Conservation (phyloP, 495 filamentous ascomycete species). For the Bacidia gigantensis region DNA sequence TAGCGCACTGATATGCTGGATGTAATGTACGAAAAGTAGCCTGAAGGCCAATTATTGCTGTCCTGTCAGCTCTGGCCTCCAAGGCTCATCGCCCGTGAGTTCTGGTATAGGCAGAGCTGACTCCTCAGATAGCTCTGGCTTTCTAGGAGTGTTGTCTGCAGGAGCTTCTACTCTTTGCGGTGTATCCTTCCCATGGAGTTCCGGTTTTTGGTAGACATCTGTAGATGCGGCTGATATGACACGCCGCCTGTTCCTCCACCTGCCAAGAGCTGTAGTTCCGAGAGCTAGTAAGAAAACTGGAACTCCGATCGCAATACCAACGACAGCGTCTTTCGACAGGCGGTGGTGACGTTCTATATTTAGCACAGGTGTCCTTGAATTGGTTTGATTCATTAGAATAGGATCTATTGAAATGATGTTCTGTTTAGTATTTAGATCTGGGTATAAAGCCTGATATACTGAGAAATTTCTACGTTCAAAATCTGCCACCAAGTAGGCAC, state of each 20-base stretch:
- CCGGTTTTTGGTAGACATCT: not conserved
- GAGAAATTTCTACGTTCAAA: conserved; percentile 2
- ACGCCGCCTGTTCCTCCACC: not conserved
- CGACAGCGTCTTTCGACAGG: not conserved
- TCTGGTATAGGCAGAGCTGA: not conserved
- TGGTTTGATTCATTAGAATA: not conserved
- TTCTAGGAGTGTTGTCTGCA: not conserved
- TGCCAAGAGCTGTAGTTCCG: not conserved
- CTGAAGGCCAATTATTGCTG: too few species aligned
- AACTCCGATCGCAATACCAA: not conserved
- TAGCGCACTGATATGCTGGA: too few species aligned
- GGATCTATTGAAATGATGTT: not conserved
- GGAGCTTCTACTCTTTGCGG: too few species aligned
- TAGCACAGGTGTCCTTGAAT: not conserved
- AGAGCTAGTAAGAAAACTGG: not conserved
- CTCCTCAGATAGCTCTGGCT: not conserved
- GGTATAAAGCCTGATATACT: conserved; percentile 4
- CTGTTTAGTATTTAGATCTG: not conserved
- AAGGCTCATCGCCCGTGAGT: not conserved
- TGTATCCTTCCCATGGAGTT: too few species aligned
- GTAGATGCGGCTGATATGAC: not conserved
- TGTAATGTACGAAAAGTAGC: too few species aligned
- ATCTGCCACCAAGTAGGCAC: conserved; percentile 21
- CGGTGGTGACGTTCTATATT: not conserved
- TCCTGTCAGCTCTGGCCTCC: too few species aligned